A percentile compares a stretch with the other conserved stretches of the same genome.
These are phyloP conservation scores for Pichia sp. DNA, from an alignment of 1,139 yeast genomes.

Conservation along the genomic window DNA sequence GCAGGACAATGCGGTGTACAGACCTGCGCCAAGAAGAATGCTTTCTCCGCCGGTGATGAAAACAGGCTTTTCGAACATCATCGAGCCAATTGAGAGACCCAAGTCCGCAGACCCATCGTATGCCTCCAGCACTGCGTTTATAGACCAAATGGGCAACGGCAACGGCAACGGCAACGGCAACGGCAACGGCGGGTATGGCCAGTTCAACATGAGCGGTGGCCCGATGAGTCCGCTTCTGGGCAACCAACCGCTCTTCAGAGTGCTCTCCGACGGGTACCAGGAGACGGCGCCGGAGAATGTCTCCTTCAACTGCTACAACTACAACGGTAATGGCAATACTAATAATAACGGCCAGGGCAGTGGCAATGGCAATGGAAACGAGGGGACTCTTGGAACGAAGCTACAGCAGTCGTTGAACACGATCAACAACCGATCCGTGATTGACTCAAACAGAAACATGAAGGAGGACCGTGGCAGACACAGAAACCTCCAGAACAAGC, in stretches of 20 bases:
- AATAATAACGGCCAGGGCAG: neutral
- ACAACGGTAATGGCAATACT: neutral
- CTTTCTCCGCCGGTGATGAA: slow-evolving; percentile 18
- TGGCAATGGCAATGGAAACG: neutral
- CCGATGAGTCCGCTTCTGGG: slow-evolving; percentile 10
- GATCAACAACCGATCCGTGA: slow-evolving; percentile 55
- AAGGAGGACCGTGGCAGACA: slow-evolving; percentile 18
- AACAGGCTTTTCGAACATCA: slow-evolving; percentile 10
- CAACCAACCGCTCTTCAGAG: neutral
- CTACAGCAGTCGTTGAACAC: slow-evolving; percentile 58
- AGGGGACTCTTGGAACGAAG: slow-evolving; percentile 37
- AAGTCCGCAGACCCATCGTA: slow-evolving; percentile 16
- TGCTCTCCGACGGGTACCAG: slow-evolving; percentile 1
- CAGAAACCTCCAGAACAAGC: slow-evolving; percentile 9
- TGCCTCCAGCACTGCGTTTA: neutral
- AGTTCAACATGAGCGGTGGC: neutral
- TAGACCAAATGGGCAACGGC: neutral
- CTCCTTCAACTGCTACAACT: neutral
- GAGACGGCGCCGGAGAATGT: neutral
- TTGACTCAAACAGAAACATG: slow-evolving; percentile 39
- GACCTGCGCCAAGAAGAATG: slow-evolving; percentile 13
- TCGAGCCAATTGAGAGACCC: slow-evolving; percentile 16
- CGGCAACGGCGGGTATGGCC: slow-evolving; percentile 12
- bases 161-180: neutral
- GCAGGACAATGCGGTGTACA: neutral